Evolutionary conservation across 139 green algal species (phyloP), one percentile per base, ranked within the genome.

Genomic region (Closterium sp.): DNA sequence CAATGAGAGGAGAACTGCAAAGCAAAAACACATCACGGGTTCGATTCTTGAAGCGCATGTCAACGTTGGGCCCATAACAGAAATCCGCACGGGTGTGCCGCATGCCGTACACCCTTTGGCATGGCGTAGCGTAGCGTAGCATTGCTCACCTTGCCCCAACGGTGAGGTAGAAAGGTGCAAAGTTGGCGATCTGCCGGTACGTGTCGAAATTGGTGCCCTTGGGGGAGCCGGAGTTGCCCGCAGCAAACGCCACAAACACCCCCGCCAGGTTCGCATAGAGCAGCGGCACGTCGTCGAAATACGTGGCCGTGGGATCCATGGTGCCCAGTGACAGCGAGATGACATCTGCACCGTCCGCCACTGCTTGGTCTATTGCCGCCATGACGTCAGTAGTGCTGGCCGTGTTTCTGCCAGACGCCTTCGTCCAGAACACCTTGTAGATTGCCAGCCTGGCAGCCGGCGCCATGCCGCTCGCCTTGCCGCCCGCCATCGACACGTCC

Each of bases 341-440:
- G 16, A 89, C 85, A 33, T 89, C 85, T 9, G 28, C 32, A 30
- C 85, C 85, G 85, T 89, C 85, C 33, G 25, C 25, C 30, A 36
- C 34, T 12, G 85, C 85, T 33, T 89, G 30, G 16, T 89, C 85
- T n/a, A 89, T 12, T 9, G 33, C 85, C 30, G 34, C 34, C 30
- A 89, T 6, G 85, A 89, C 64, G 85, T 89, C 85, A 38, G n/a
- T n/a, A n/a, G n/a, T n/a, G n/a, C n/a, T n/a, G n/a, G n/a, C n/a
- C n/a, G n/a, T n/a, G n/a, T n/a, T n/a, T n/a, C n/a, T n/a, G n/a
- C n/a, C n/a, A n/a, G n/a, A n/a, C n/a, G n/a, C n/a, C n/a, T n/a
- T n/a, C 55, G 55, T 76, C 89, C 31, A 33, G 30, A 16, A 89
- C 32, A 85, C 89, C 69, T 91, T 91, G 89, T 91, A 91, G 28